phyloP scores from a whole-genome alignment of 1,284 basidiomycete genomes.

The Cutaneotrichosporon sp. region DNA sequence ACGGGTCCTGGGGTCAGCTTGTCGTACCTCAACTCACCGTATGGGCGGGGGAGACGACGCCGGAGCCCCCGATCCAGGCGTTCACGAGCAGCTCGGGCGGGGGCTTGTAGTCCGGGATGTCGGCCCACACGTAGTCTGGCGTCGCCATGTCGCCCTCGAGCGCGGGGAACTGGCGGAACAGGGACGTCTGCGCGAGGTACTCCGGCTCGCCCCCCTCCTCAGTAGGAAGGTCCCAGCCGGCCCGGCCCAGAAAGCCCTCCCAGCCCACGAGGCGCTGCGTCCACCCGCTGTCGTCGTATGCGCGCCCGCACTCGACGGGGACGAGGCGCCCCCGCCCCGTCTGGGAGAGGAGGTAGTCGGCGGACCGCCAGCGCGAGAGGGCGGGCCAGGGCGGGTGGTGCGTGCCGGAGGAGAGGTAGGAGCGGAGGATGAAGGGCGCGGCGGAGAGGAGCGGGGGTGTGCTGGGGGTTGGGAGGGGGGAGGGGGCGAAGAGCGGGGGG shows the following conservation, averaged over 20 bases:
- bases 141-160: conserved; percentile 72
- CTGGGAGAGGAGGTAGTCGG: conserved; percentile 65
- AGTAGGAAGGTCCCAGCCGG: conserved; percentile 56
- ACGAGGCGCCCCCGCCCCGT: conserved; percentile 79
- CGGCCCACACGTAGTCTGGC: conserved; percentile 81
- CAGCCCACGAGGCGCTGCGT: conserved; percentile 76
- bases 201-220: conserved; percentile 42
- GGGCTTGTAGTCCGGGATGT: conserved; percentile 64
- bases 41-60: conserved; percentile 75
- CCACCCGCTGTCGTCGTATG: conserved; percentile 83
- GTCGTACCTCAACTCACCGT: too few relatives aligned
- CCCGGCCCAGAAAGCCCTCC: conserved; percentile 67
- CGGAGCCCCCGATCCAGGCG: conserved; percentile 79
- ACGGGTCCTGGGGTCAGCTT: conserved; percentile 70
- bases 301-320: conserved; percentile 83
- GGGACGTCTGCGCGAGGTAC: conserved; percentile 91
- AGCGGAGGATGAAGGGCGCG: conserved; percentile 71
- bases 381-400: conserved; percentile 64
- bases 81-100: conserved; percentile 70
- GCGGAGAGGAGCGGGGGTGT: conserved; percentile 57
- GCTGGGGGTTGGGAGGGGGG: conserved; percentile 47
- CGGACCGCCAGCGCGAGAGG: conserved; percentile 63
- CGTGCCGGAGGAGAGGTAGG: conserved; percentile 63
- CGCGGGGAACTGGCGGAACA: conserved; percentile 80
- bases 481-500: conserved; percentile 22